Evolutionary conservation across 2,329 filamentous ascomycete genomes (phyloP).

Genomic region (Xylariaceae sp.): DNA sequence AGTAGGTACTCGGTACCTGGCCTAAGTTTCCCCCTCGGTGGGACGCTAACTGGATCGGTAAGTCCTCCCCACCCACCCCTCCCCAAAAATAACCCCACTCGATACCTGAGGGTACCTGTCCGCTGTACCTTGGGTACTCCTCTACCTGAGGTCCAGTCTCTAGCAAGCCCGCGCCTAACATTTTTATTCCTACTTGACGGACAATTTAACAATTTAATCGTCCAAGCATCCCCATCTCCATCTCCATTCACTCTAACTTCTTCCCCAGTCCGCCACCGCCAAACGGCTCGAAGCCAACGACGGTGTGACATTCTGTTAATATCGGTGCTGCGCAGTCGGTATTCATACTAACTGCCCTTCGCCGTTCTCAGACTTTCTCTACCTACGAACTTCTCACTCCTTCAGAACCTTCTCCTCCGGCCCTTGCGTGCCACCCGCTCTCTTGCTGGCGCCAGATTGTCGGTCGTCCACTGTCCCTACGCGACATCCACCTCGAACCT

Average conservation of each 20-base stretch:
- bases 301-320: slow-evolving; percentile 7
- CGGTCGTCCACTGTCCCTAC: slow-evolving; percentile 1
- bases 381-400: neutral
- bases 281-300: slow-evolving; percentile 12
- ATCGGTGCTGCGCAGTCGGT: slow-evolving; percentile 2
- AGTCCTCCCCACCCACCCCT: neutral
- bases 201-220: slow-evolving; percentile 15
- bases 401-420: neutral
- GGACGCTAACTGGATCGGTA: neutral
- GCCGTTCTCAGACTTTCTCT: slow-evolving; percentile 6
- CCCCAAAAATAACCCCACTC: neutral
- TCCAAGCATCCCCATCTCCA: slow-evolving; percentile 21
- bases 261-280: slow-evolving; percentile 15
- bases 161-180: too few species aligned
- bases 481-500: slow-evolving; percentile 1
- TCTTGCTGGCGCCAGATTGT: neutral
- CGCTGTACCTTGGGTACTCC: neutral
- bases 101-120: neutral
- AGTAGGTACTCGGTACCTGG: neutral
- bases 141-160: neutral
- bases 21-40: neutral
- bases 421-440: slow-evolving; percentile 8
- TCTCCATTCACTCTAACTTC: slow-evolving; percentile 14
- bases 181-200: neutral
- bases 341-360: slow-evolving; percentile 1